A percentile compares a stretch with the other conserved stretches of the same genome.
Evolutionary conservation across 2,329 filamentous ascomycete genomes (phyloP).

Genomic region (Didymella pomorum): DNA sequence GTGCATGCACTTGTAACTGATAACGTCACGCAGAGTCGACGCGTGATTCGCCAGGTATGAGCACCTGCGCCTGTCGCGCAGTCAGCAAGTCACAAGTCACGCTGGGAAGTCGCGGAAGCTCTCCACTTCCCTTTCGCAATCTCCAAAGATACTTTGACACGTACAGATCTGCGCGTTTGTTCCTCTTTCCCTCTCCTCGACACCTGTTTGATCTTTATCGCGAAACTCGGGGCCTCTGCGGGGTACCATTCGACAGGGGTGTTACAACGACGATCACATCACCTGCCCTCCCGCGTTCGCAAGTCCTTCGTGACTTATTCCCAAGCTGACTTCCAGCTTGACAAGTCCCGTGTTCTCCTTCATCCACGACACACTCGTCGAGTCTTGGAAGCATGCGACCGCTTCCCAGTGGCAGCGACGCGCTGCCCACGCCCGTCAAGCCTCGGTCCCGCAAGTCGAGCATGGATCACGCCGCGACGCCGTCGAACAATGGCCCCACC

Average conservation of each 20-base stretch:
- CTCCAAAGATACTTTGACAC: conserved; percentile 13
- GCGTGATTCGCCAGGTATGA: conserved; percentile 21
- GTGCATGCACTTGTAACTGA: conserved; percentile 20
- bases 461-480: conserved; percentile 41
- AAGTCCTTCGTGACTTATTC: conserved; percentile 5
- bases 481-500: conserved; percentile 55
- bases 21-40: conserved; percentile 30
- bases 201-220: conserved; percentile 19
- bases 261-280: conserved; percentile 22
- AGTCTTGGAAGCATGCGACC: conserved; percentile 41
- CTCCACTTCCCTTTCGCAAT: conserved; percentile 14
- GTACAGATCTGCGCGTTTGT: conserved; percentile 7
- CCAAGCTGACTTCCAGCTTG: background rate
- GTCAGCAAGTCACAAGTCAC: conserved; percentile 19
- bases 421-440: conserved; percentile 40
- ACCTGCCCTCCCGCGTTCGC: conserved; percentile 14
- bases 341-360: background rate
- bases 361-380: conserved; percentile 4
- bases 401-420: conserved; percentile 45
- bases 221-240: conserved; percentile 26
- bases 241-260: conserved; percentile 30
- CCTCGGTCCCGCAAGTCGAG: conserved; percentile 51
- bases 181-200: background rate
- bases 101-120: conserved; percentile 14
- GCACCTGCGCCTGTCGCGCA: conserved; percentile 6